Percentiles rank a stretch among this genome's conserved stretches.
Evolutionary conservation across 2,329 filamentous ascomycete species (phyloP).

Genomic region (Macrophomina phaseolina): DNA sequence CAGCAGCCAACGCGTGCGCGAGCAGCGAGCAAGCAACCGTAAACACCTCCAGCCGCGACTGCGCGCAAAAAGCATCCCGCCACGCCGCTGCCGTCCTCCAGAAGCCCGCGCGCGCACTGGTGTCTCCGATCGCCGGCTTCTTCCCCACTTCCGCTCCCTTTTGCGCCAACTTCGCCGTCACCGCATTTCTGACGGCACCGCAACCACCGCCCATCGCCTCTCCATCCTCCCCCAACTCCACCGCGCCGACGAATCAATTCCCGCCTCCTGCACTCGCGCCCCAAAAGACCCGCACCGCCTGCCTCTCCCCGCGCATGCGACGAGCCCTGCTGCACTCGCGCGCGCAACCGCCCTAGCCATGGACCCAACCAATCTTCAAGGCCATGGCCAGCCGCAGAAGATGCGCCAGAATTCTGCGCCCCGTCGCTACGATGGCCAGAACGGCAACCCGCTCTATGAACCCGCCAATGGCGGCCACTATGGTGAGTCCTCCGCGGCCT

Average conservation of each 20-base stretch:
- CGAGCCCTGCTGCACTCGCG: slow-evolving; percentile 34
- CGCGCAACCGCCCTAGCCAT: slow-evolving; percentile 39
- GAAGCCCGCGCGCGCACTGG: not conserved
- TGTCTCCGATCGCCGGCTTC: slow-evolving; percentile 22
- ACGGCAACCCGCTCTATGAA: slow-evolving; percentile 57
- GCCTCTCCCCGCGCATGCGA: slow-evolving; percentile 29
- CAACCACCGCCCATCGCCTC: slow-evolving; percentile 38
- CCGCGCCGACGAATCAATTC: slow-evolving; percentile 27
- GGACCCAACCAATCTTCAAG: slow-evolving; percentile 45
- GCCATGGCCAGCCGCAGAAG: slow-evolving; percentile 43
- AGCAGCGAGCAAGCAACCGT: slow-evolving; percentile 2
- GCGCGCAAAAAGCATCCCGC: not conserved
- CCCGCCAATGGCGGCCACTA: slow-evolving; percentile 55
- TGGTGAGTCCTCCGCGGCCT: slow-evolving; percentile 43
- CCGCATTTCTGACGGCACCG: slow-evolving; percentile 29
- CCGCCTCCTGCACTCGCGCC: slow-evolving; percentile 20
- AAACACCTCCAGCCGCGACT: slow-evolving; percentile 13
- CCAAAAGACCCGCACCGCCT: slow-evolving; percentile 12
- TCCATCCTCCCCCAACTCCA: slow-evolving; percentile 41
- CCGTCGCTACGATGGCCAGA: slow-evolving; percentile 56
- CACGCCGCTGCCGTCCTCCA: not conserved
- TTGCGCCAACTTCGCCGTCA: slow-evolving; percentile 24
- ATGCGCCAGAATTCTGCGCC: slow-evolving; percentile 43
- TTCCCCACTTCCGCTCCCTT: slow-evolving; percentile 27
- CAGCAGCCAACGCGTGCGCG: slow-evolving; percentile 22